Evolutionary conservation across 2,329 filamentous ascomycete genomes (phyloP), one percentile per base, ranked within the genome.

Genomic region (Claviceps sp.): DNA sequence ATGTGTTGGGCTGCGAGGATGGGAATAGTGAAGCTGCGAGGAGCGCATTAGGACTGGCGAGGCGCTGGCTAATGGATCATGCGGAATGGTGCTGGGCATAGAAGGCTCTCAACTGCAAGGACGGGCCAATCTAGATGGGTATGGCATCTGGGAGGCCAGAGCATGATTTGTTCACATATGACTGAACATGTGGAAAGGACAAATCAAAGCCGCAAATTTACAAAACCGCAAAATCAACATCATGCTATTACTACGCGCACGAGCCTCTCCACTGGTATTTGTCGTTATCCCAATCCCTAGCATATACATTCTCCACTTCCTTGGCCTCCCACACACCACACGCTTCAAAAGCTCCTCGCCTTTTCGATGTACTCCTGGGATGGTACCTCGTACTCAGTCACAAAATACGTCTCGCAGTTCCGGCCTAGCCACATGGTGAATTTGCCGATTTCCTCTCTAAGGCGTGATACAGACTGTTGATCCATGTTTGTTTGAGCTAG

Each of bases 401-500:
- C 76, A 63, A 98, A 95, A 69, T 93, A 95, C 24, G 78, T 78
- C 53, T 80, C 75, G 14, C 84, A 81, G 61, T 91, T 82, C 59
- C 84, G 86, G 54, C 84, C 80, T 52, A 98, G 75, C 89, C 90
- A 98, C 51, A 81, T 76, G 11, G 85, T 88, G 68, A 98, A 84
- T 68, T 89, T 91, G 59, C 81, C 78, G 16, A 98, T 77, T 66
- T 98, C 93, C 61, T 96, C 89, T 13, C 89, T 84, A 26, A 97
- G 80, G 47, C 89, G 85, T 56, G 84, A 86, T 43, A 95, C 88
- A 2, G 89, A 90, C 65, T 95, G 89, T 50, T 85, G 77, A 63
- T 97, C 93, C 89, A 98, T 95, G 70, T 97, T 97, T 50, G 93
- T 98, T 66, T 98, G 93, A 4, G 90, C 90, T 56, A 97, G 83